phyloP scores from a whole-genome alignment of 2,329 filamentous ascomycete species.

The Fragosphaeria purpurea region DNA sequence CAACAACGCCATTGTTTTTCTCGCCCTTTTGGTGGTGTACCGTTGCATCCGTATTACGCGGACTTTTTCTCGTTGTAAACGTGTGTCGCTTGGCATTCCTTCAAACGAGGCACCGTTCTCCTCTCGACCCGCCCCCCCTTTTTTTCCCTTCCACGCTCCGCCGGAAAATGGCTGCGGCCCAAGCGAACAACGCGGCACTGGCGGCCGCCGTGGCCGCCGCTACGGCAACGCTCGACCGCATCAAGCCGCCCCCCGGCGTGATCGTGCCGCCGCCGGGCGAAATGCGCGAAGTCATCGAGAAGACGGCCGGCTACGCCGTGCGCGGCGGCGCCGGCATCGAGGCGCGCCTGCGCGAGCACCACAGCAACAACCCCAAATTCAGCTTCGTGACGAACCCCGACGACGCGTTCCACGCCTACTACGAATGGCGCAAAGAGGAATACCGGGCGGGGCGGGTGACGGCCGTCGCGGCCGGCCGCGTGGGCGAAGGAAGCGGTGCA shows the following conservation, averaged over 20 bases:
- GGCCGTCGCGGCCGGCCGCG: conserved; percentile 63
- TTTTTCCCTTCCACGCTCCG: not conserved
- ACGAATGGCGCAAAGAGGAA: conserved; percentile 81
- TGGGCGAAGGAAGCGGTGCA: conserved; percentile 48
- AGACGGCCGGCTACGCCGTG: conserved; percentile 86
- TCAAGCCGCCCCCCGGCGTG: conserved; percentile 71
- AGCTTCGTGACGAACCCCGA: conserved; percentile 72
- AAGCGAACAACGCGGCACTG: conserved; percentile 5
- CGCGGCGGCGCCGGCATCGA: conserved; percentile 61
- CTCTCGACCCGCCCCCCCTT: not conserved
- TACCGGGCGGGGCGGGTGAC: conserved; percentile 77
- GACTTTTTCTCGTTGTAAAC: too few species aligned
- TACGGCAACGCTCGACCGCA: conserved; percentile 46
- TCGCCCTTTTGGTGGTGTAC: too few species aligned
- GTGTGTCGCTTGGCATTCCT: too few species aligned
- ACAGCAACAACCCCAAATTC: conserved; percentile 78
- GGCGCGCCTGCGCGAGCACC: conserved; percentile 76
- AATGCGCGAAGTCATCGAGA: conserved; percentile 78
- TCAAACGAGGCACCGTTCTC: too few species aligned
- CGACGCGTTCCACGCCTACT: conserved; percentile 82
- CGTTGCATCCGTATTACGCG: too few species aligned
- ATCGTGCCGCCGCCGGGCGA: conserved; percentile 79
- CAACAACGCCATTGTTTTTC: too few species aligned
- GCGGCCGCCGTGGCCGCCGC: conserved; percentile 40
- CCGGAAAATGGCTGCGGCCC: not conserved